Conservation (phyloP, 805 yeast genomes). For the Monosporozyma unispora region DNA sequence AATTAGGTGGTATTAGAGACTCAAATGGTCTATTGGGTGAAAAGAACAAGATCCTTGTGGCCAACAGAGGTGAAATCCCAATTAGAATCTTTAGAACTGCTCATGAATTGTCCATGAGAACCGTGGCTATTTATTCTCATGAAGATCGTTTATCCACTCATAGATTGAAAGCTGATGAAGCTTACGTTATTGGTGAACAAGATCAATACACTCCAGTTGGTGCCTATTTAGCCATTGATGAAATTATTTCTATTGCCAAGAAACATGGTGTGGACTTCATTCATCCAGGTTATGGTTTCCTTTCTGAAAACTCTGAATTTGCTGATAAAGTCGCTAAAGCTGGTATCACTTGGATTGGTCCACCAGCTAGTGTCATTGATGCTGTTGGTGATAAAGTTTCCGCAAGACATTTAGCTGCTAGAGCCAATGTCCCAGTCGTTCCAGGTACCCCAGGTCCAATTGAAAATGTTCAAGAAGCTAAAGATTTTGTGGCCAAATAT, state of each 20-base stretch:
- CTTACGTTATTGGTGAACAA: conserved; percentile 80
- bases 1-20: conserved; percentile 27
- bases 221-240: conserved; percentile 93
- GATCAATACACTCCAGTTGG: conserved; percentile 93
- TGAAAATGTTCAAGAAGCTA: conserved; percentile 67
- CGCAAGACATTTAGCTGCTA: conserved; percentile 79
- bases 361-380: conserved; percentile 78
- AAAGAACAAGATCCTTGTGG: conserved; percentile 57
- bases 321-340: conserved; percentile 84
- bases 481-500: conserved; percentile 65
- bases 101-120: conserved; percentile 93
- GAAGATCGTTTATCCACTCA: conserved; percentile 94
- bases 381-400: conserved; percentile 95
- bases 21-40: conserved; percentile 31
- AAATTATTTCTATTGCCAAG: conserved; percentile 78
- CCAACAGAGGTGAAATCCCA: conserved; percentile 81
- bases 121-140: conserved; percentile 94
- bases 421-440: conserved; percentile 80
- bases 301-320: conserved; percentile 86
- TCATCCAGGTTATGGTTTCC: conserved; percentile 89
- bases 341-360: conserved; percentile 96
- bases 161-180: conserved; percentile 88
- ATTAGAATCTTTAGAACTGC: conserved; percentile 92
- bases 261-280: conserved; percentile 74
- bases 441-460: conserved; percentile 99